Conservation (phyloP, 371 early-diverging fungal genomes). For the Rhizopus stolonifer region DNA sequence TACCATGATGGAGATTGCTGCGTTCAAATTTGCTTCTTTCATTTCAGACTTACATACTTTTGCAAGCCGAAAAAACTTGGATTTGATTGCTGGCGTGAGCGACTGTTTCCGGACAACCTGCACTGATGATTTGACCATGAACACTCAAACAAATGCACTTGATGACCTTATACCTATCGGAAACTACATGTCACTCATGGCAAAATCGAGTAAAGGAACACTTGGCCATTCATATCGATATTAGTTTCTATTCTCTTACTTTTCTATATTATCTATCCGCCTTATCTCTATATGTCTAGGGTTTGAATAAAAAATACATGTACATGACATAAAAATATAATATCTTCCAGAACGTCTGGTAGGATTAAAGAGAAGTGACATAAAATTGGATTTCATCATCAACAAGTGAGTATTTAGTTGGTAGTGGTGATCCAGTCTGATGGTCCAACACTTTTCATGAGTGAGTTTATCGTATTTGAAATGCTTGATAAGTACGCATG, state of each 20-base stretch:
- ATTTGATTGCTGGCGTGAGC: slow-evolving; percentile 7
- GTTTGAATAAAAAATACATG: background rate
- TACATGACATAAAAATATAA: slow-evolving; percentile 8
- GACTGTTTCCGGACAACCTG: slow-evolving; percentile 12
- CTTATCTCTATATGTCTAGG: background rate
- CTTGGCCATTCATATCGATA: slow-evolving; percentile 14
- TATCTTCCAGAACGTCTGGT: slow-evolving; percentile 17
- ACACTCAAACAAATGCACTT: slow-evolving; percentile 1
- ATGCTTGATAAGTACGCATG: too few relatives aligned
- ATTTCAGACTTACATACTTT: slow-evolving; percentile 12
- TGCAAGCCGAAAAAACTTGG: slow-evolving; percentile 12
- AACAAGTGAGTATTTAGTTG: slow-evolving; percentile 18
- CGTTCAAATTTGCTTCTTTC: slow-evolving; percentile 7
- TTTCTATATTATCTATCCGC: background rate
- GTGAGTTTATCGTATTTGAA: slow-evolving; percentile 4
- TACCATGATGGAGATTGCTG: slow-evolving; percentile 15
- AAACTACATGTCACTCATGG: slow-evolving; percentile 15
- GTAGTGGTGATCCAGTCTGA: slow-evolving; percentile 14
- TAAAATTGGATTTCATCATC: slow-evolving; percentile 17
- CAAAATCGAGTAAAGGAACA: slow-evolving; percentile 9
- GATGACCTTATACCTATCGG: slow-evolving; percentile 10
- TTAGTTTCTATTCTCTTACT: slow-evolving; percentile 10
- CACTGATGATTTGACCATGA: slow-evolving; percentile 1
- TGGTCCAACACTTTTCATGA: slow-evolving; percentile 11
- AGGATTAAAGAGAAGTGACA: slow-evolving; percentile 23